Conservation (phyloP, 441 rosid species). For the Biscutella laevigata region DNA sequence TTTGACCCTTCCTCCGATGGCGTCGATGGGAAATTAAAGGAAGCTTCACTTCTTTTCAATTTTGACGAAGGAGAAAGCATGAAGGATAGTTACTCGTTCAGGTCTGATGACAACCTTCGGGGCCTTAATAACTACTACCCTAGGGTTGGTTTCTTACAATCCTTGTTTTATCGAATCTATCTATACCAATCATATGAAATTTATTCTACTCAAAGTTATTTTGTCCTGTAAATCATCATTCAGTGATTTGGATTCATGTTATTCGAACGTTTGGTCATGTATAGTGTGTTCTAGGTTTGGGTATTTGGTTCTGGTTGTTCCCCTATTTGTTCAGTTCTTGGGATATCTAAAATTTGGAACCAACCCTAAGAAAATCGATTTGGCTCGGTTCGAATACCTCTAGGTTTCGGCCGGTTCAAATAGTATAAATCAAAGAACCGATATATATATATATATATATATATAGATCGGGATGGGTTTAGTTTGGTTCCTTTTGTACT, state of each 20-base stretch:
- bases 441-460: no score
- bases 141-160: slow-evolving; percentile 32
- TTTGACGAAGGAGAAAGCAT: slow-evolving; percentile 33
- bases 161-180: neutral
- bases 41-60: slow-evolving; percentile 38
- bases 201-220: neutral
- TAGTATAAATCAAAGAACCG: no score
- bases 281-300: no score
- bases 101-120: slow-evolving; percentile 33
- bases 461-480: no score
- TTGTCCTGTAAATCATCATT: neutral
- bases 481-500: no score
- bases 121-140: slow-evolving; percentile 30
- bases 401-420: no score
- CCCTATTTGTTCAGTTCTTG: no score
- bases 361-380: no score
- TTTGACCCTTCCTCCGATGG: slow-evolving; percentile 44
- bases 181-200: neutral
- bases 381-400: no score
- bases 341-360: no score
- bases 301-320: no score
- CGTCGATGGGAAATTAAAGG: slow-evolving; percentile 44
- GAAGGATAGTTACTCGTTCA: slow-evolving; percentile 31
- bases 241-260: slow-evolving; percentile 2
- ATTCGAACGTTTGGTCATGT: neutral